Conservation (phyloP, 176 grass and related monocot species). For the Lolium perenne region DNA sequence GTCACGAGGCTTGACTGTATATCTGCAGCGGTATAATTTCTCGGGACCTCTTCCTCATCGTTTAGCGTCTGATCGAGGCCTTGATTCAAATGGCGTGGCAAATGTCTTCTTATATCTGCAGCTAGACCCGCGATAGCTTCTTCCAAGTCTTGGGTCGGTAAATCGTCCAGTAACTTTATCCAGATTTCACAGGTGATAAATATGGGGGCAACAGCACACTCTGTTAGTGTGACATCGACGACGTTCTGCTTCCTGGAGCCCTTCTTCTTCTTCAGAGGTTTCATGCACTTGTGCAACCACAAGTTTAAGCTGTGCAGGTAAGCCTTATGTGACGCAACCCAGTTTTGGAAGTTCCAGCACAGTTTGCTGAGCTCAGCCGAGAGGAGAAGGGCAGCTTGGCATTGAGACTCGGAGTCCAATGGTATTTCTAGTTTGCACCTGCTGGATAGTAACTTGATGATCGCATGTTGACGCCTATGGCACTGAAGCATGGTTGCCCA, state of each 20-base stretch:
- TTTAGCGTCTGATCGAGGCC: conserved; percentile 33
- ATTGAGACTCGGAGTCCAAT: conserved; percentile 42
- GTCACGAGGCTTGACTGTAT: conserved; percentile 32
- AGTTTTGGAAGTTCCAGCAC: conserved; percentile 59
- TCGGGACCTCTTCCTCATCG: background rate
- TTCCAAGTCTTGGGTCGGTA: conserved; percentile 41
- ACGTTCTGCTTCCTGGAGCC: conserved; percentile 29
- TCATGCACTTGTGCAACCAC: conserved; percentile 70
- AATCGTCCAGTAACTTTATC: conserved; percentile 39
- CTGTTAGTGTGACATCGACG: conserved; percentile 30
- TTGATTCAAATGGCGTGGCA: conserved; percentile 4
- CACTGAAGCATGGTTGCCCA: conserved; percentile 69
- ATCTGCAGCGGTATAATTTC: conserved; percentile 26
- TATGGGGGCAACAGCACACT: conserved; percentile 51
- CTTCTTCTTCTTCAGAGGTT: conserved; percentile 51
- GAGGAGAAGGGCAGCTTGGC: conserved; percentile 43
- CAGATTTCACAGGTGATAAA: conserved; percentile 60
- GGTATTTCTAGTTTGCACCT: conserved; percentile 40
- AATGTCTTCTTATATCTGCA: background rate
- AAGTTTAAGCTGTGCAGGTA: conserved; percentile 55
- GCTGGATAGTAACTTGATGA: conserved; percentile 49
- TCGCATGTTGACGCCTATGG: conserved; percentile 40
- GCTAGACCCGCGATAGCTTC: conserved; percentile 50
- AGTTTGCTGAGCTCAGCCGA: conserved; percentile 51
- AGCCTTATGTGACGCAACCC: conserved; percentile 59